Base-by-base conservation (phyloP, 441 rosid genomes). In the Brassica balearica region DNA sequence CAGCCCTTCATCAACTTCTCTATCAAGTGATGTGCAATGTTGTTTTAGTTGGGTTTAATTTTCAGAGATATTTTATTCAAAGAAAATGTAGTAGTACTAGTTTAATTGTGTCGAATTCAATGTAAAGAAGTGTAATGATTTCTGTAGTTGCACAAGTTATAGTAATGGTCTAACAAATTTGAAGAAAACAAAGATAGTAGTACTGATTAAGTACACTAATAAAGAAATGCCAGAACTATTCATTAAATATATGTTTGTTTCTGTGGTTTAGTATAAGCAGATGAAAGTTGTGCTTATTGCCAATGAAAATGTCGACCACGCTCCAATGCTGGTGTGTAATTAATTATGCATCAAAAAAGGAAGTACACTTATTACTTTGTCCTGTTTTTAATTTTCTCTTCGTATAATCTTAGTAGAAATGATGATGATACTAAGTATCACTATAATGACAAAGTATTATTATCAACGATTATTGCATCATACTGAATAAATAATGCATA, bases 281-380 rank as follows among this genome's bases (percentile, higher is more conserved):
- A 7, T 75, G 67, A 66, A 75, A 8, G 4, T 56, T 67, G 64
- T 60, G 61, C 53, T 76, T 68, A 29, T 68, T 60, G 69, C 36
- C 74, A 76, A 68, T 76, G 79, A 76, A 68, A 76, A 29, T 76
- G 79, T 76, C 79, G 14, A 76, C 38, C 79, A 76, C 69, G 79
- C 69, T 68, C 60, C 68, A 60, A 29, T 29, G 48, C 23, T 58
- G 73, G 68, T 68, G 34, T 41, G 68, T 34, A 76, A 76, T 76
- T 43, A 76, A 76, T 48, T 61, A 27, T 68, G 68, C 36, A 68
- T 68, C 23, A 46, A 29, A 75, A 53, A 60, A 43, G 53, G 23
- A 66, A 59, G 51, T 27, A 3, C 20, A 4, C 56, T 20, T 15
- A 7, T 19, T 29, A 14, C 58, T 19, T 69, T 55, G 51, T 10